These are phyloP conservation scores for Moricandia arvensis DNA, from an alignment of 345 rosid genomes.

Conservation along the genomic window DNA sequence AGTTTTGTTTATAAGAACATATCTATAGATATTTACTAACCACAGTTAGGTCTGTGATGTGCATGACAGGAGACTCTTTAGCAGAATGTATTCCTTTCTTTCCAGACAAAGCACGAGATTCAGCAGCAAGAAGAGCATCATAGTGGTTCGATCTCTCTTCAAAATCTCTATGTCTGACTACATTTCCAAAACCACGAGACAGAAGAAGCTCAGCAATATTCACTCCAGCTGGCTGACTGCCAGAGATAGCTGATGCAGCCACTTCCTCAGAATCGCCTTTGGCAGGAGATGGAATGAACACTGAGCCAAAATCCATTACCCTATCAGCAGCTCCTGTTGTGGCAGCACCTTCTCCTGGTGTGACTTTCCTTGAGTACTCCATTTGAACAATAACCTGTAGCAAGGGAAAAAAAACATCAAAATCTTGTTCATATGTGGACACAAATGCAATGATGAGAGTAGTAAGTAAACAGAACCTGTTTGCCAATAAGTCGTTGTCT, in stretches of 20 bases:
- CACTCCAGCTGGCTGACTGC: conserved; percentile 55
- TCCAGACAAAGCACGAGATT: conserved; percentile 70
- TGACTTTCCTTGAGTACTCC: conserved; percentile 93
- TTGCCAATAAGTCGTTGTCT: conserved; percentile 80
- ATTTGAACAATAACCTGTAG: conserved; percentile 81
- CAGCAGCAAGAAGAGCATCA: conserved; percentile 91
- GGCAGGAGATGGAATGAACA: conserved; percentile 62
- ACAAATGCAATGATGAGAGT: not conserved
- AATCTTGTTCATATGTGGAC: not conserved
- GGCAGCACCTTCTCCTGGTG: conserved; percentile 58
- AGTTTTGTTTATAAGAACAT: not conserved
- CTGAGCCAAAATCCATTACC: conserved; percentile 89
- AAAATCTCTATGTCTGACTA: conserved; percentile 82
- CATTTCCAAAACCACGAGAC: conserved; percentile 80
- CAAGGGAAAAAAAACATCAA: not conserved
- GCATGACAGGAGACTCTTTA: conserved; percentile 74
- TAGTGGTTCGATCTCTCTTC: conserved; percentile 96
- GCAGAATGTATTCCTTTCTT: conserved; percentile 85
- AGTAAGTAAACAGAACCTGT: conserved; percentile 43
- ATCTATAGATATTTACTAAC: conserved; percentile 40
- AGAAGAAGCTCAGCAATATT: conserved; percentile 83
- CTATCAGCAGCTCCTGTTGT: conserved; percentile 61
- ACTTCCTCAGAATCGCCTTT: conserved; percentile 63
- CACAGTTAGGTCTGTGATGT: conserved; percentile 73
- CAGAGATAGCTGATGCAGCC: conserved; percentile 42